phyloP scores from a whole-genome alignment of 2,329 filamentous ascomycete species.

The Botryosphaeria dothidea region DNA sequence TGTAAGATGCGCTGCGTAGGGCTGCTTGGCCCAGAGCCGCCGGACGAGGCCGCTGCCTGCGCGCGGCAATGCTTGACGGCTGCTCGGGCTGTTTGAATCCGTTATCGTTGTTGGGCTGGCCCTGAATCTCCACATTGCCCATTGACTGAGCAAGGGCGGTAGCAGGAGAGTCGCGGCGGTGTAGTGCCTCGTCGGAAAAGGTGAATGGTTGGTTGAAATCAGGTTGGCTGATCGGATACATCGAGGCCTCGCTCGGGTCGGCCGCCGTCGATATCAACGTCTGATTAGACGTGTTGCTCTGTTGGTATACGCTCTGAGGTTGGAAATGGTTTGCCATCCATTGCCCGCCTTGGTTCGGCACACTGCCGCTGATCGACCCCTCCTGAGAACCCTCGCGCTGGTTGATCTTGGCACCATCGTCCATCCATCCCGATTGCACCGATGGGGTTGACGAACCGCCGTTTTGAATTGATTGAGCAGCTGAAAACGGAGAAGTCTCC shows the following conservation, averaged over 20 bases:
- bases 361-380: background rate
- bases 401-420: slow-evolving; percentile 27
- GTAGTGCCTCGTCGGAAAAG: slow-evolving; percentile 35
- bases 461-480: slow-evolving; percentile 31
- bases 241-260: slow-evolving; percentile 30
- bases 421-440: slow-evolving; percentile 39
- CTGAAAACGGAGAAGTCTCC: slow-evolving; percentile 38
- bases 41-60: slow-evolving; percentile 41
- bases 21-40: slow-evolving; percentile 42
- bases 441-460: slow-evolving; percentile 37
- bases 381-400: slow-evolving; percentile 29
- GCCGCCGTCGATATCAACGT: slow-evolving; percentile 35
- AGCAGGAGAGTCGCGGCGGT: slow-evolving; percentile 40
- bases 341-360: background rate
- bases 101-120: slow-evolving; percentile 25
- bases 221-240: slow-evolving; percentile 31
- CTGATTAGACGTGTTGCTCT: slow-evolving; percentile 37
- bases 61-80: slow-evolving; percentile 43
- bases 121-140: slow-evolving; percentile 40
- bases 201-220: slow-evolving; percentile 33
- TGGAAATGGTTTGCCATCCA: slow-evolving; percentile 27
- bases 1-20: slow-evolving; percentile 45
- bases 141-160: slow-evolving; percentile 41
- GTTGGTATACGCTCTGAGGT: slow-evolving; percentile 36
- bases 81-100: slow-evolving; percentile 40